These are phyloP conservation scores for Leccinum proximum DNA, from an alignment of 1,284 basidiomycete genomes.

Conservation along the genomic window DNA sequence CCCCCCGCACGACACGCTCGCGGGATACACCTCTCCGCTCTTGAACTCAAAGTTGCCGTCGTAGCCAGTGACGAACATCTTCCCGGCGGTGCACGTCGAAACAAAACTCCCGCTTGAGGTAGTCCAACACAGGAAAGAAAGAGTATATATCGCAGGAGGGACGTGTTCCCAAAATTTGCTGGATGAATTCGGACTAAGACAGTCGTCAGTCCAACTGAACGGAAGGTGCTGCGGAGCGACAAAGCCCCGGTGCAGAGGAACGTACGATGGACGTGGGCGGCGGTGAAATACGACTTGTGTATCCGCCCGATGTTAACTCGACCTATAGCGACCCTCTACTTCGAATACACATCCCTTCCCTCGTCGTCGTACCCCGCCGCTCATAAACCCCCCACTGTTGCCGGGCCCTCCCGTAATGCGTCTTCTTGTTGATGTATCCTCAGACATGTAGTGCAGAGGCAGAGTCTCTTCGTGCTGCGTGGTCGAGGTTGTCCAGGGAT, in stretches of 20 bases:
- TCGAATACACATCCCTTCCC: conserved; percentile 74
- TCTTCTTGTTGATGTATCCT: conserved; percentile 62
- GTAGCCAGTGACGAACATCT: conserved; percentile 93
- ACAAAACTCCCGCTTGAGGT: conserved; percentile 95
- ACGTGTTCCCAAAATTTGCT: conserved; percentile 83
- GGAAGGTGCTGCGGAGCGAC: conserved; percentile 5
- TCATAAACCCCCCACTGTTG: conserved; percentile 33
- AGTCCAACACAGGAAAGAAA: conserved; percentile 84
- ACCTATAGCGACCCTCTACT: conserved; percentile 45
- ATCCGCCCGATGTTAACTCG: conserved; percentile 59
- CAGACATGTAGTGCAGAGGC: conserved; percentile 68
- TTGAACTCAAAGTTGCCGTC: conserved; percentile 95
- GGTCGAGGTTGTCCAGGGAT: conserved; percentile 30
- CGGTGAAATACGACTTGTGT: conserved; percentile 52
- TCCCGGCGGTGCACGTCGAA: conserved; percentile 99
- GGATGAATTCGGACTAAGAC: conserved; percentile 67
- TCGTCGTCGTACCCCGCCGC: conserved; percentile 53
- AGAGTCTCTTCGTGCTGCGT: conserved; percentile 49
- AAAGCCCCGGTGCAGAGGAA: conserved; percentile 5
- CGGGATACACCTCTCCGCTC: conserved; percentile 86
- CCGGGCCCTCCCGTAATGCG: conserved; percentile 48
- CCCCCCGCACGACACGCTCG: conserved; percentile 57
- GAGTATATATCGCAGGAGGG: conserved; percentile 84
- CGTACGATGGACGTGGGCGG: conserved; percentile 72
- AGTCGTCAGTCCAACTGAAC: background rate